phyloP scores from a whole-genome alignment of 495 filamentous ascomycete genomes.

The Diplogelasinospora grovesii region DNA sequence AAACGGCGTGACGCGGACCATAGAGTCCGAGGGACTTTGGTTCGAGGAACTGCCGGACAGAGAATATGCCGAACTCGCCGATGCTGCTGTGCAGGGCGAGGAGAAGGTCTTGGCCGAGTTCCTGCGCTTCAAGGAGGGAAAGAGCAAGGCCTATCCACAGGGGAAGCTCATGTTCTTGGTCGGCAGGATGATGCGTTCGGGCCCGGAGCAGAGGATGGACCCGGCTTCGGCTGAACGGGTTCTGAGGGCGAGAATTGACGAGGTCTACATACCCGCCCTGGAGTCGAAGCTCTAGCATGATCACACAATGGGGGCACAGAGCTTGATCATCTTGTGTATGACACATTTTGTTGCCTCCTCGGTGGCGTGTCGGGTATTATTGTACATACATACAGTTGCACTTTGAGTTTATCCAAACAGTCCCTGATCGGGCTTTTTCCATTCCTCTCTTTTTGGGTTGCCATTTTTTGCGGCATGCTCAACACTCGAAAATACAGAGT shows the following conservation, averaged over 20 bases:
- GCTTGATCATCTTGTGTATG: no score
- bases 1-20: conserved; percentile 48
- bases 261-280: conserved; percentile 11
- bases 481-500: no score
- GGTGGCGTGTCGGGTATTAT: no score
- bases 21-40: conserved; percentile 60
- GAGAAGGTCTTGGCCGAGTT: conserved; percentile 66
- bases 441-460: no score
- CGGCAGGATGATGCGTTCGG: conserved; percentile 79
- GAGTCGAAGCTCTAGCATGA: not conserved
- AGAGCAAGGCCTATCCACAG: conserved; percentile 35
- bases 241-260: conserved; percentile 41
- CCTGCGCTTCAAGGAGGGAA: conserved; percentile 48
- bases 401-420: no score
- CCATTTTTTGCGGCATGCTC: no score
- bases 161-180: conserved; percentile 84
- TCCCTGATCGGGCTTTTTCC: no score
- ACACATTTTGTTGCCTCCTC: no score
- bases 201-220: conserved; percentile 71
- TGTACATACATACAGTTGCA: no score
- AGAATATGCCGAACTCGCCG: conserved; percentile 54
- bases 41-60: conserved; percentile 53
- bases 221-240: conserved; percentile 62
- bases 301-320: not conserved
- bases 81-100: conserved; percentile 39